These are phyloP conservation scores for Capsicum rhomboideum DNA, from an alignment of 257 asterid genomes.

Conservation along the genomic window DNA sequence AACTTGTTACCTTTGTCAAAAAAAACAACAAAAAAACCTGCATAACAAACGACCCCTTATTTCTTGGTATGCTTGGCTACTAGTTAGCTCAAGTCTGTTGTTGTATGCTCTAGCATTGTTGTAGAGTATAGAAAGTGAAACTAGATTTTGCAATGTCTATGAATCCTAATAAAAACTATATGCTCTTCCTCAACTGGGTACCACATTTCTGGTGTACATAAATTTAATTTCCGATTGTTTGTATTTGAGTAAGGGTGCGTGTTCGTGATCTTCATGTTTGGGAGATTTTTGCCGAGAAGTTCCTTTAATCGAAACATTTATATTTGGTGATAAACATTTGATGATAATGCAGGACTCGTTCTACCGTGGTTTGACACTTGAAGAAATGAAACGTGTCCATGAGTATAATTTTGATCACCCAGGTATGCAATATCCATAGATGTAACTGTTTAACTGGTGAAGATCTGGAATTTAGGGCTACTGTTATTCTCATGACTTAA, in stretches of 20 bases:
- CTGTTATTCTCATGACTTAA: no score
- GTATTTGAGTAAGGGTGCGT: background rate
- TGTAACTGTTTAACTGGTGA: background rate
- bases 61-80: background rate
- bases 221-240: background rate
- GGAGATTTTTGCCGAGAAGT: background rate
- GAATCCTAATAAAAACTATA: background rate
- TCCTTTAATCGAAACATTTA: background rate
- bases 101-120: background rate
- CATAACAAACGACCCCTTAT: background rate
- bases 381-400: conserved; percentile 65
- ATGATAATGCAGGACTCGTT: conserved; percentile 70
- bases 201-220: background rate
- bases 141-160: background rate
- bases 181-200: background rate
- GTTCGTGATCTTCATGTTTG: background rate
- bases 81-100: background rate
- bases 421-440: conserved; percentile 33
- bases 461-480: background rate
- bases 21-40: no score
- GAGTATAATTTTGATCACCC: conserved; percentile 99
- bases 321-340: background rate
- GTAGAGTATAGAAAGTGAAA: background rate
- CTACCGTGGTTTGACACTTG: conserved; percentile 86
- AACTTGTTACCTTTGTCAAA: no score